phyloP scores from a whole-genome alignment of 108 stramenopile species.

The Stephanodiscus triporus region DNA sequence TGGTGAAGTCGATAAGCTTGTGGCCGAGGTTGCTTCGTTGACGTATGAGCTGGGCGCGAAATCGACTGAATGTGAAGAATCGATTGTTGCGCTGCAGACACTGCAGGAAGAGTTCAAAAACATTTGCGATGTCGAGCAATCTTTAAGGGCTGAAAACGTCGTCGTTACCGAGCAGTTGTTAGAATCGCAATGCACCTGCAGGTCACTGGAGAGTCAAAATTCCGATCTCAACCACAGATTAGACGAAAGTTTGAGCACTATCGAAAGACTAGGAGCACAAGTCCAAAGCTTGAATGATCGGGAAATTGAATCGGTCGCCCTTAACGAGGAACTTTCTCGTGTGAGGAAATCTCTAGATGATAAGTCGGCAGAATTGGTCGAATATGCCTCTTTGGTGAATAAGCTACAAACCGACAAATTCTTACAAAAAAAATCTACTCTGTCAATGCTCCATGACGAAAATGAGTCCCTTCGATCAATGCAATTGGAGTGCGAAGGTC shows the following conservation, averaged over 20 bases:
- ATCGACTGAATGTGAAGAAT: slow-evolving; percentile 26
- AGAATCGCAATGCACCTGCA: slow-evolving; percentile 11
- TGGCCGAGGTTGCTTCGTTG: slow-evolving; percentile 42
- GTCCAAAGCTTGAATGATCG: slow-evolving; percentile 22
- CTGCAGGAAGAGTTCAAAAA: slow-evolving; percentile 18
- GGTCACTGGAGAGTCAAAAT: slow-evolving; percentile 19
- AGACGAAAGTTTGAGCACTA: slow-evolving; percentile 14
- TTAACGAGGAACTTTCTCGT: slow-evolving; percentile 15
- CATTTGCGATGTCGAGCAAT: slow-evolving; percentile 5
- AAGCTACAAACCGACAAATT: slow-evolving; percentile 14
- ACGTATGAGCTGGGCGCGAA: slow-evolving; percentile 37
- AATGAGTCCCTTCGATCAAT: slow-evolving; percentile 28
- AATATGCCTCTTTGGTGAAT: background rate
- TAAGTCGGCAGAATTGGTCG: slow-evolving; percentile 14
- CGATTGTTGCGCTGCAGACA: slow-evolving; percentile 14
- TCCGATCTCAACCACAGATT: slow-evolving; percentile 26
- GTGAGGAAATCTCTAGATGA: slow-evolving; percentile 23
- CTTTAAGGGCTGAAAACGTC: slow-evolving; percentile 27
- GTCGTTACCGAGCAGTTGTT: slow-evolving; percentile 11
- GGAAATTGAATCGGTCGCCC: slow-evolving; percentile 9
- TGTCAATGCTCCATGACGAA: slow-evolving; percentile 34
- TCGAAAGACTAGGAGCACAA: slow-evolving; percentile 13
- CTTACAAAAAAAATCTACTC: slow-evolving; percentile 13
- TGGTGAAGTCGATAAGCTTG: slow-evolving; percentile 32
- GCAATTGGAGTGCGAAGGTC: slow-evolving; percentile 20